Percentiles rank a stretch among this genome's conserved stretches.
These are phyloP conservation scores for Strigomonas oncopelti DNA, from an alignment of 208 protist genomes.

Conservation along the genomic window DNA sequence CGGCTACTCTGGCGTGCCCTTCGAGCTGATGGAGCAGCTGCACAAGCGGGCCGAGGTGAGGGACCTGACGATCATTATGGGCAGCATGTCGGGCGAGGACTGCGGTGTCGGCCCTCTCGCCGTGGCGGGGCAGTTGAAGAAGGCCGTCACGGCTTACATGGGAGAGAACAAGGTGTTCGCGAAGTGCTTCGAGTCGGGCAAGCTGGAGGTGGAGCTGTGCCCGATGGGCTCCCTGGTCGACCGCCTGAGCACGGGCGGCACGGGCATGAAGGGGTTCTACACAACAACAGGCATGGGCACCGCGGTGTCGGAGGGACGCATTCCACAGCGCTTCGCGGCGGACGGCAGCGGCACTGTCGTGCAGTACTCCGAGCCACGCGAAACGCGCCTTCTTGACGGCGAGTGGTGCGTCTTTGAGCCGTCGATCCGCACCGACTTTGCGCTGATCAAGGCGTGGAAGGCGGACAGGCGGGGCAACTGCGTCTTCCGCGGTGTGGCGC, in stretches of 20 bases:
- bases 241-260: slow-evolving; percentile 85
- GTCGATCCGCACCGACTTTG: slow-evolving; percentile 84
- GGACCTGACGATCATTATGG: slow-evolving; percentile 85
- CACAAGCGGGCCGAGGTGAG: slow-evolving; percentile 23
- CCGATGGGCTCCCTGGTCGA: slow-evolving; percentile 95
- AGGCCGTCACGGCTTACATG: slow-evolving; percentile 88
- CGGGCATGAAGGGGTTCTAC: slow-evolving; percentile 95
- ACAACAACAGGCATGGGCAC: slow-evolving; percentile 92
- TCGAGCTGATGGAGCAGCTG: slow-evolving; percentile 83
- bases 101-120: slow-evolving; percentile 90
- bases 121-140: slow-evolving; percentile 60
- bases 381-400: slow-evolving; percentile 81
- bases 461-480: slow-evolving; percentile 77
- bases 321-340: slow-evolving; percentile 86
- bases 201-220: slow-evolving; percentile 92
- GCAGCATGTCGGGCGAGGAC: slow-evolving; percentile 90
- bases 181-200: slow-evolving; percentile 84
- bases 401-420: slow-evolving; percentile 88
- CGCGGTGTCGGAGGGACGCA: slow-evolving; percentile 56
- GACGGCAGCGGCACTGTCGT: slow-evolving; percentile 69
- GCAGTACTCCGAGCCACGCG: slow-evolving; percentile 52
- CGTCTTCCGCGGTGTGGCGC: slow-evolving; percentile 79
- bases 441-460: slow-evolving; percentile 91
- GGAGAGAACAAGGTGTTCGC: slow-evolving; percentile 93
- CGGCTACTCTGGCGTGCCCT: slow-evolving; percentile 89